Conservation (phyloP, 116 monocot species). For the Iris pallida region DNA sequence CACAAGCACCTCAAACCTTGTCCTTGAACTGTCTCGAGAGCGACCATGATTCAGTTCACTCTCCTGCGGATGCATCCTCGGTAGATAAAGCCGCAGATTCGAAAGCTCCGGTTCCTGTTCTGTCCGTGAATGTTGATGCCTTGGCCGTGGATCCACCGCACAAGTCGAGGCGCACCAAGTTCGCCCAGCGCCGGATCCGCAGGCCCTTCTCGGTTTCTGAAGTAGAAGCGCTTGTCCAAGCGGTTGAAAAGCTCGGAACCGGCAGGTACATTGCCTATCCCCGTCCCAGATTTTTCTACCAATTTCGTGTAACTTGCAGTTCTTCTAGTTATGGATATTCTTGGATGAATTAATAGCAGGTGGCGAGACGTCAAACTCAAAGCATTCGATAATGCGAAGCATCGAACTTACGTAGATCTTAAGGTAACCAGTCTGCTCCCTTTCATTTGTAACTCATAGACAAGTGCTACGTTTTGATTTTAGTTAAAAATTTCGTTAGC, state of each 20-base stretch:
- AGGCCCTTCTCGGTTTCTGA: slow-evolving; percentile 75
- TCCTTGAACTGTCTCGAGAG: slow-evolving; percentile 22
- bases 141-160: slow-evolving; percentile 31
- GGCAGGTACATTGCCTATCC: slow-evolving; percentile 39
- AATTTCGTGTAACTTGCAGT: background rate
- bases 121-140: background rate
- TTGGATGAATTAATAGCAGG: slow-evolving; percentile 7
- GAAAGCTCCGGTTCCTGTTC: slow-evolving; percentile 27
- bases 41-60: slow-evolving; percentile 21
- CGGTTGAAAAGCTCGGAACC: slow-evolving; percentile 72
- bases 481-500: too few species aligned
- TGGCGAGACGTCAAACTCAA: slow-evolving; percentile 70
- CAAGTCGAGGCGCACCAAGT: slow-evolving; percentile 41
- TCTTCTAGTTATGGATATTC: background rate
- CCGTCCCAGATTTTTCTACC: background rate
- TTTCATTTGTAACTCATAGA: background rate
- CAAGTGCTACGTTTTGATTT: too few species aligned
- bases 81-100: background rate
- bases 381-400: slow-evolving; percentile 56
- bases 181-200: slow-evolving; percentile 49
- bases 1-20: slow-evolving; percentile 5
- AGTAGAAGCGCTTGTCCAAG: slow-evolving; percentile 69
- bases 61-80: slow-evolving; percentile 6
- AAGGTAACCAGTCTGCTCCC: slow-evolving; percentile 29
- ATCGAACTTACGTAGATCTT: slow-evolving; percentile 67